A percentile compares a stretch with the other conserved stretches of the same genome.
Evolutionary conservation across 805 yeast species (phyloP).

Genomic region (Candida coleopterorum): DNA sequence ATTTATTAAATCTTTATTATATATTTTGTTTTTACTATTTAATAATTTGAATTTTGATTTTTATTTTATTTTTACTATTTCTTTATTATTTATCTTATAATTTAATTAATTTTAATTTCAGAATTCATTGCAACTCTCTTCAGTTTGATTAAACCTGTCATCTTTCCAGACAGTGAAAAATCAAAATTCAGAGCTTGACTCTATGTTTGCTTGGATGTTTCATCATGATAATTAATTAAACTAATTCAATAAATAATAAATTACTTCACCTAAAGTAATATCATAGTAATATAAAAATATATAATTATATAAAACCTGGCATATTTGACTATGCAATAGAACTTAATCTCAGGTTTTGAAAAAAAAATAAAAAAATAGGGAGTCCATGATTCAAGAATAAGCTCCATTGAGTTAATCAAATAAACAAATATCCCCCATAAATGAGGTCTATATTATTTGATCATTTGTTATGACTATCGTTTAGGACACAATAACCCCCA

Average conservation of each 20-base stretch:
- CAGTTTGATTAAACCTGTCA: constrained; percentile 42
- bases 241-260: constrained; percentile 7
- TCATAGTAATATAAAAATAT: too few species aligned
- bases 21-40: too few species aligned
- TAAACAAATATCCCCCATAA: constrained; percentile 3
- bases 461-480: constrained; percentile 76
- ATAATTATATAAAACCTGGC: constrained; percentile 42
- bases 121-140: constrained; percentile 64
- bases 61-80: too few species aligned
- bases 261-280: constrained; percentile 21
- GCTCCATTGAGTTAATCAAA: constrained; percentile 75
- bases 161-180: constrained; percentile 42
- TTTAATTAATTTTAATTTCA: constrained; percentile 15
- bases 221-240: constrained; percentile 45
- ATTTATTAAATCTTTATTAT: not conserved
- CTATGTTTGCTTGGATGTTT: constrained; percentile 75
- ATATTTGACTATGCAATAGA: constrained; percentile 61
- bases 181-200: constrained; percentile 79
- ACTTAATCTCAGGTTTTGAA: constrained; percentile 2
- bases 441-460: too few species aligned
- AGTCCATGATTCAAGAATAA: constrained; percentile 66
- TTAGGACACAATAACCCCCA: constrained; percentile 50
- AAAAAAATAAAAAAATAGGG: constrained; percentile 23
- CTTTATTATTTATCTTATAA: not conserved
- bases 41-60: too few species aligned